Evolutionary conservation across 1,284 basidiomycete species (phyloP).

Genomic region (Cryptococcus sp.): DNA sequence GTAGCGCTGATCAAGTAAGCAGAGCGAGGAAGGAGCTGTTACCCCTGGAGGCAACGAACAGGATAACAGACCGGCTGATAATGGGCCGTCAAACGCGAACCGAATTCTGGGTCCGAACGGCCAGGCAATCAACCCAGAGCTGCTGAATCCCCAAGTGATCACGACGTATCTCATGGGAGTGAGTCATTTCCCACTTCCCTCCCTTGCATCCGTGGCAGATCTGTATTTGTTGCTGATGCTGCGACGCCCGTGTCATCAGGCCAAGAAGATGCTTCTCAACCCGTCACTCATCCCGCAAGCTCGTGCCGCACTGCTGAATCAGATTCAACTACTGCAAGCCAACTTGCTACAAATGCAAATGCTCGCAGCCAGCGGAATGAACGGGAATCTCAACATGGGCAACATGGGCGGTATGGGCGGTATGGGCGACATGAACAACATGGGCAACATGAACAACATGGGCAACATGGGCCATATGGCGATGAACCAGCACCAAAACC

Average conservation of each 20-base stretch:
- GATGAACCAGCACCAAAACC: not conserved
- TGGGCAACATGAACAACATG: slow-evolving; percentile 5
- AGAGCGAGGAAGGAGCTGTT: slow-evolving; percentile 17
- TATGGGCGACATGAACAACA: slow-evolving; percentile 1
- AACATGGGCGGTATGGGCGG: slow-evolving; percentile 1
- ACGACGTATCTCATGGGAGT: slow-evolving; percentile 33
- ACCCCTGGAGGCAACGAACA: slow-evolving; percentile 9
- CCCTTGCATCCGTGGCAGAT: no score
- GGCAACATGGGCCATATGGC: slow-evolving; percentile 11
- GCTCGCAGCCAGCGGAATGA: slow-evolving; percentile 29
- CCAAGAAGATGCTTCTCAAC: slow-evolving; percentile 38
- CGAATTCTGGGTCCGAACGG: slow-evolving; percentile 16
- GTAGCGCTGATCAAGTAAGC: not conserved
- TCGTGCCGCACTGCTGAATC: slow-evolving; percentile 26
- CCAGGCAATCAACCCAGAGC: slow-evolving; percentile 22
- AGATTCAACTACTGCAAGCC: slow-evolving; percentile 42
- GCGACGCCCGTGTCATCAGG: slow-evolving; percentile 12
- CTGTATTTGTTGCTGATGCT: no score
- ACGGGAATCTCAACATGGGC: slow-evolving; percentile 16
- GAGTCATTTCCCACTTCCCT: slow-evolving; percentile 2
- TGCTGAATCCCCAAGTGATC: slow-evolving; percentile 35
- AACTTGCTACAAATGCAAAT: slow-evolving; percentile 47
- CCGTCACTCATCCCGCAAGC: slow-evolving; percentile 8
- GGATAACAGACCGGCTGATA: slow-evolving; percentile 6
- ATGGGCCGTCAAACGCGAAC: slow-evolving; percentile 13